Conservation (phyloP, 1,139 yeast species). For the Hanseniaspora uvarum region DNA sequence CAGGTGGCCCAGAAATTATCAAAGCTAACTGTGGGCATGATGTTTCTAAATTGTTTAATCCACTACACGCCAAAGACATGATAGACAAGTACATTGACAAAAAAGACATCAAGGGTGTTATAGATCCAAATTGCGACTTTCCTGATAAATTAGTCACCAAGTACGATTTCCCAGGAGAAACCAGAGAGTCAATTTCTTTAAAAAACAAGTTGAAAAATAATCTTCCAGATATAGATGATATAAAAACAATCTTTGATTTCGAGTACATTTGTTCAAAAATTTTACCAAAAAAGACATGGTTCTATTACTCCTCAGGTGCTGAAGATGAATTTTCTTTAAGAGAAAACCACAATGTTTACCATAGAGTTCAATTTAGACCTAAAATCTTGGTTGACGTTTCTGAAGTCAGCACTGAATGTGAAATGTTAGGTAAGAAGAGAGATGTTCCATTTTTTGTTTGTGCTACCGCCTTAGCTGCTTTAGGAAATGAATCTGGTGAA, state of each 20-base stretch:
- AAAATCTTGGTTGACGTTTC: slow-evolving; percentile 54
- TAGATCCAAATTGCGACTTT: slow-evolving; percentile 33
- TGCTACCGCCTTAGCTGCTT: slow-evolving; percentile 72
- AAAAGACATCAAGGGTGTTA: slow-evolving; percentile 16
- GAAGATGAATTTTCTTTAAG: slow-evolving; percentile 86
- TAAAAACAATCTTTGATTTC: slow-evolving; percentile 37
- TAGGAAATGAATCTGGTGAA: slow-evolving; percentile 73
- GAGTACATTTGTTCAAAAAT: slow-evolving; percentile 74
- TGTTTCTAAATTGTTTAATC: slow-evolving; percentile 77
- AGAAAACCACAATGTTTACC: slow-evolving; percentile 82
- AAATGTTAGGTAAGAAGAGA: slow-evolving; percentile 42
- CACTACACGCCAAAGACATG: slow-evolving; percentile 77
- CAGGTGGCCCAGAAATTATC: slow-evolving; percentile 76
- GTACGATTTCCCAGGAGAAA: slow-evolving; percentile 31
- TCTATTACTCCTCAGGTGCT: slow-evolving; percentile 81
- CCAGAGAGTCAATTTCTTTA: slow-evolving; percentile 48
- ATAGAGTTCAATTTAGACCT: slow-evolving; percentile 78
- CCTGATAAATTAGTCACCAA: slow-evolving; percentile 26
- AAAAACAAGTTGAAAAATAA: slow-evolving; percentile 40
- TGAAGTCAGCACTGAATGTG: slow-evolving; percentile 45
- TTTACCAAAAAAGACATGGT: slow-evolving; percentile 74
- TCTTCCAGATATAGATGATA: slow-evolving; percentile 32
- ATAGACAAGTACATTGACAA: slow-evolving; percentile 44
- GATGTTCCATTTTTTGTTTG: slow-evolving; percentile 64
- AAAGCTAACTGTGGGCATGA: slow-evolving; percentile 79